Percentiles rank a stretch among this genome's conserved stretches.
Conservation (phyloP, 495 filamentous ascomycete species). For the Lindgomyces ingoldianus region DNA sequence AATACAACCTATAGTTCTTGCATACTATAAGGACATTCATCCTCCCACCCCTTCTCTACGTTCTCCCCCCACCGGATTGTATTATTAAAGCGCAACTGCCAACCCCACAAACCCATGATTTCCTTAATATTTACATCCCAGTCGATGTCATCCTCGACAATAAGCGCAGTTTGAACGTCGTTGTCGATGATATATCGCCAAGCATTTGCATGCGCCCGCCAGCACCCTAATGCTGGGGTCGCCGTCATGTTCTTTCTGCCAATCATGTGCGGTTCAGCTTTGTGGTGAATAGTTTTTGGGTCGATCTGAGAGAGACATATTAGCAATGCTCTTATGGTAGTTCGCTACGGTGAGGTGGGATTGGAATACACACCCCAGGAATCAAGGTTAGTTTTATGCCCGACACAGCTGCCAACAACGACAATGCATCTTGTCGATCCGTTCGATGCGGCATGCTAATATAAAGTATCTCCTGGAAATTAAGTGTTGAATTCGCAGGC, state of each 20-base stretch:
- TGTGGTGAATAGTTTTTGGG: background rate
- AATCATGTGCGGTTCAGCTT: background rate
- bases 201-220: background rate
- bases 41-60: slow-evolving; percentile 25
- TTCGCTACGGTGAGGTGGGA: no score
- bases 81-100: slow-evolving; percentile 6
- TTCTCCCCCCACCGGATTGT: slow-evolving; percentile 23
- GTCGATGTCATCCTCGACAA: slow-evolving; percentile 21
- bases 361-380: background rate
- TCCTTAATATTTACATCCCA: slow-evolving; percentile 14
- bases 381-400: background rate
- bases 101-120: slow-evolving; percentile 9
- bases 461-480: slow-evolving; percentile 33
- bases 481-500: slow-evolving; percentile 29
- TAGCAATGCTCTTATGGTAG: background rate
- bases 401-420: background rate
- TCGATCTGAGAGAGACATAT: background rate
- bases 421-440: background rate
- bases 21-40: slow-evolving; percentile 28
- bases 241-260: background rate
- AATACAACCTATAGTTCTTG: background rate
- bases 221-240: background rate
- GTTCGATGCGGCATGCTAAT: slow-evolving; percentile 3
- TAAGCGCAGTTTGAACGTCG: background rate
- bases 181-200: background rate